Evolutionary conservation across 1,284 basidiomycete species (phyloP).

Genomic region (Pterulicium gracile): DNA sequence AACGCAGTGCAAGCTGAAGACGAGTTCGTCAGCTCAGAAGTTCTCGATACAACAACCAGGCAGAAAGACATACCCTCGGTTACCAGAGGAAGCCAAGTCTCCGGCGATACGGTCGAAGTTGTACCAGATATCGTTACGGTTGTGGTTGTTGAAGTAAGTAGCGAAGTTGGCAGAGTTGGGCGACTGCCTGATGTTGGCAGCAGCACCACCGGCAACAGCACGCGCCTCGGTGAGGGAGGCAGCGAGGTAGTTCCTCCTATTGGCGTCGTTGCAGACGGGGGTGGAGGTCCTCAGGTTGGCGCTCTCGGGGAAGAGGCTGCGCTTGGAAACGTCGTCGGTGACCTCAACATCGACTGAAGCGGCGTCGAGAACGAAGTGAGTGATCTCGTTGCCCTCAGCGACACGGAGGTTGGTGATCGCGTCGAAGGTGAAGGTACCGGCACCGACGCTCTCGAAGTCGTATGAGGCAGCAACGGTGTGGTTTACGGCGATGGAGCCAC

Average conservation of each 20-base stretch:
- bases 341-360: too few species aligned
- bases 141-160: not conserved
- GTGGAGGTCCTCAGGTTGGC: too few species aligned
- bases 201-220: slow-evolving; percentile 1
- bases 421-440: not conserved
- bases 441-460: not conserved
- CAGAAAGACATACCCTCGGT: too few species aligned
- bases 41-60: too few species aligned
- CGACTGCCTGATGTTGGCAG: not conserved
- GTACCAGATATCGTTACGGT: not conserved
- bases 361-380: too few species aligned
- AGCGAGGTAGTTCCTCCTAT: not conserved
- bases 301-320: too few species aligned
- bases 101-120: not conserved
- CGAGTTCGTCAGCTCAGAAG: too few species aligned
- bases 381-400: not conserved
- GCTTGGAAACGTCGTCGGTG: too few species aligned
- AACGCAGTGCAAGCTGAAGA: too few species aligned
- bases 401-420: not conserved
- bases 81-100: not conserved
- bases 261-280: not conserved
- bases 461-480: too few species aligned
- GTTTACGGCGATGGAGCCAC: too few species aligned
- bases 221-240: not conserved
- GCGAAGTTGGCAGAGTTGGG: not conserved